Percentiles rank a stretch among this genome's conserved stretches.
Evolutionary conservation across 352 stramenopile genomes (phyloP).

Genomic region (Phytophthora sp.): DNA sequence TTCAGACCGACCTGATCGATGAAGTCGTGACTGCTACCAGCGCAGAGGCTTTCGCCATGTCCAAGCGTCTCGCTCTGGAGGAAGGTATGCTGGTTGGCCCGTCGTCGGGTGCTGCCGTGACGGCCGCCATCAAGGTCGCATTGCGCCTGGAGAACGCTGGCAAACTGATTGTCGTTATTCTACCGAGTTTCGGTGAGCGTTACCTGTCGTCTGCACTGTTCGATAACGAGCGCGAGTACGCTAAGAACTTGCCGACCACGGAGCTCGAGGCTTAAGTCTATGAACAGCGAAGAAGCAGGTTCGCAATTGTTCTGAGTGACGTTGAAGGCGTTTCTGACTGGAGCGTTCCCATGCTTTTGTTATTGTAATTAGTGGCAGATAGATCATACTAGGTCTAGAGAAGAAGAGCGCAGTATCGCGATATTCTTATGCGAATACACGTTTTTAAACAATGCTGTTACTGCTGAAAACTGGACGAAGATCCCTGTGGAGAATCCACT

Average conservation of each 20-base stretch:
- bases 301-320: constrained; percentile 4
- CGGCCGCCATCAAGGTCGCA: constrained; percentile 83
- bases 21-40: constrained; percentile 88
- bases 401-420: constrained; percentile 10
- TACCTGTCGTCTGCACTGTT: constrained; percentile 86
- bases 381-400: constrained; percentile 7
- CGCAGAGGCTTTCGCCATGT: constrained; percentile 85
- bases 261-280: constrained; percentile 39
- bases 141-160: constrained; percentile 80
- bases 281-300: background rate
- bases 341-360: constrained; percentile 7
- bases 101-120: constrained; percentile 87
- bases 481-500: no score
- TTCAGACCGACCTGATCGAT: constrained; percentile 86
- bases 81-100: constrained; percentile 89
- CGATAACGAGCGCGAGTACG: constrained; percentile 79
- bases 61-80: constrained; percentile 84
- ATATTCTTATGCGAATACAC: constrained; percentile 19
- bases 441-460: background rate
- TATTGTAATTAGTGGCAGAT: constrained; percentile 28
- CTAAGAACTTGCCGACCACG: constrained; percentile 66
- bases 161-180: constrained; percentile 91
- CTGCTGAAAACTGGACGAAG: no score
- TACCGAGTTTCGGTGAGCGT: constrained; percentile 91
- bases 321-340: background rate